These are phyloP conservation scores for Hagleromyces aurorensis DNA, from an alignment of 805 yeast species.

Conservation along the genomic window DNA sequence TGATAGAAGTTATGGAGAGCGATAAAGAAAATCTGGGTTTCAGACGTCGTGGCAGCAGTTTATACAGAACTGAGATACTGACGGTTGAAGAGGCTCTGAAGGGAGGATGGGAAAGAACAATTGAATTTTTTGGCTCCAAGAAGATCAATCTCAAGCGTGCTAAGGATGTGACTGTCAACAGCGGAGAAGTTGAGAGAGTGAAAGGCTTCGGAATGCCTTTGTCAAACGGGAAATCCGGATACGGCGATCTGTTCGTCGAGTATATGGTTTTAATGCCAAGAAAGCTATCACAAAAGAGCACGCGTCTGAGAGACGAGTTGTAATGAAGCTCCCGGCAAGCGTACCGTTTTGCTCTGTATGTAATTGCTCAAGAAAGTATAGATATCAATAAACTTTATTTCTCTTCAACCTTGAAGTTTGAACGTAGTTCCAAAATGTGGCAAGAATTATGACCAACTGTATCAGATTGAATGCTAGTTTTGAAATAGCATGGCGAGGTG, in stretches of 20 bases:
- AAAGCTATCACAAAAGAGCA: constrained; percentile 6
- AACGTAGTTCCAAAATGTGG: constrained; percentile 25
- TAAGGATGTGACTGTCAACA: constrained; percentile 43
- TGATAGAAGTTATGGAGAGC: constrained; percentile 53
- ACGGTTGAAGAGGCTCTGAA: constrained; percentile 59
- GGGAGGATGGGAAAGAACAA: constrained; percentile 75
- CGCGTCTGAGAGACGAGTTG: constrained; percentile 17
- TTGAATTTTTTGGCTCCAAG: constrained; percentile 59
- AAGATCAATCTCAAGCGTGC: constrained; percentile 40
- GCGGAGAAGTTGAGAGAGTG: constrained; percentile 67
- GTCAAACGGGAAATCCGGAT: constrained; percentile 27
- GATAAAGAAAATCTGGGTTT: constrained; percentile 59
- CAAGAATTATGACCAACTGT: constrained; percentile 33
- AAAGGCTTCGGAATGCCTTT: constrained; percentile 83
- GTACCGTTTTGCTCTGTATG: not conserved
- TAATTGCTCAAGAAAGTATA: constrained; percentile 6
- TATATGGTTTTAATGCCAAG: constrained; percentile 40
- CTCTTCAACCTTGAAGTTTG: too few relatives aligned
- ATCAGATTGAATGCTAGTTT: constrained; percentile 30
- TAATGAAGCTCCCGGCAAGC: constrained; percentile 4
- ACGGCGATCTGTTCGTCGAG: constrained; percentile 46
- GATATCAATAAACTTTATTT: constrained; percentile 3
- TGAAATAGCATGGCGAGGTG: constrained; percentile 13
- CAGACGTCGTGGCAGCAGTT: constrained; percentile 64
- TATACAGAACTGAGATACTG: constrained; percentile 76